Percentiles rank a stretch among this genome's conserved stretches.
These are phyloP conservation scores for Ogataea neopini DNA, from an alignment of 805 yeast species.

Conservation along the genomic window DNA sequence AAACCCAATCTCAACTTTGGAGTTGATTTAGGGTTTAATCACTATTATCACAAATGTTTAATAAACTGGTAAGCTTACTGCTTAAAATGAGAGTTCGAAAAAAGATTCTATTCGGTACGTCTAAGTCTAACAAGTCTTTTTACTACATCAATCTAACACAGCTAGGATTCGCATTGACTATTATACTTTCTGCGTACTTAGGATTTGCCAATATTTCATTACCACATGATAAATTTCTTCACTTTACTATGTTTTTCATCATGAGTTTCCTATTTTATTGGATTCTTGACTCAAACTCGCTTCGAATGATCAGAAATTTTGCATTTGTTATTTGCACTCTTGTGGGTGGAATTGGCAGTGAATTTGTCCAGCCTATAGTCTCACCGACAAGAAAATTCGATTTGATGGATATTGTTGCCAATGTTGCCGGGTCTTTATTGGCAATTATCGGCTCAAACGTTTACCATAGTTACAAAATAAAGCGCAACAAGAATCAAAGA, in stretches of 20 bases:
- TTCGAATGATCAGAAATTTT: conserved; percentile 33
- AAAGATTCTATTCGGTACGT: conserved; percentile 3
- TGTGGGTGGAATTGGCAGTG: conserved; percentile 49
- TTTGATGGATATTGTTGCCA: conserved; percentile 29
- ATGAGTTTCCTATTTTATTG: conserved; percentile 50
- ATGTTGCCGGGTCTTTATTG: conserved; percentile 29
- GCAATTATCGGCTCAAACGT: conserved; percentile 27
- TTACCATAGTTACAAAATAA: conserved; percentile 16
- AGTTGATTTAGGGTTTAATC: too few species aligned
- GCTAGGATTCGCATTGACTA: conserved; percentile 22
- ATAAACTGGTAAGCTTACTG: not conserved
- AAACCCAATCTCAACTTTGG: not conserved
- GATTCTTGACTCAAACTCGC: conserved; percentile 40
- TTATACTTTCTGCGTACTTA: conserved; percentile 37
- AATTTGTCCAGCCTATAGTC: conserved; percentile 44
- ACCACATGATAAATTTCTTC: conserved; percentile 49
- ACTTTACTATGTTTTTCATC: conserved; percentile 45
- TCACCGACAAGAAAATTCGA: conserved; percentile 50
- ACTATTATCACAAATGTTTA: not conserved
- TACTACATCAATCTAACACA: too few species aligned
- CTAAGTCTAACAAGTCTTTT: not conserved
- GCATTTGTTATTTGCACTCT: conserved; percentile 44
- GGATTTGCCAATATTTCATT: conserved; percentile 53
- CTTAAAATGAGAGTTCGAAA: conserved; percentile 2
- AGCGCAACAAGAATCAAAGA: conserved; percentile 13